These are phyloP conservation scores for Papiliotrema flavescens DNA, from an alignment of 1,284 basidiomycete species.

Conservation along the genomic window DNA sequence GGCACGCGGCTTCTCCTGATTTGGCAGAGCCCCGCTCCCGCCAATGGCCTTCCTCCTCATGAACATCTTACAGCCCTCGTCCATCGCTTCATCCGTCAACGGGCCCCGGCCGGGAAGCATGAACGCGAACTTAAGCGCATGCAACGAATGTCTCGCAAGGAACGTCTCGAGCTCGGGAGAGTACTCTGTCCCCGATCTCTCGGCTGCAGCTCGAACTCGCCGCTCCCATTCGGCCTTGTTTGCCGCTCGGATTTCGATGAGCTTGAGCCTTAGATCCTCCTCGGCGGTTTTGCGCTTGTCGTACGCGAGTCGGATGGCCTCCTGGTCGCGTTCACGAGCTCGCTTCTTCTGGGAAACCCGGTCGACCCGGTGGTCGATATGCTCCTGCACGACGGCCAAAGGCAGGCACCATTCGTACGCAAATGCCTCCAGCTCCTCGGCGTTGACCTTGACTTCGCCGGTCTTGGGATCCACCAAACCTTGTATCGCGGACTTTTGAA, in stretches of 20 bases:
- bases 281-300: background rate
- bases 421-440: slow-evolving; percentile 22
- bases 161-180: slow-evolving; percentile 23
- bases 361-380: slow-evolving; percentile 11
- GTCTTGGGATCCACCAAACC: slow-evolving; percentile 15
- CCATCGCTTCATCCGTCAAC: slow-evolving; percentile 13
- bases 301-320: background rate
- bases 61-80: slow-evolving; percentile 17
- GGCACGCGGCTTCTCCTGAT: background rate
- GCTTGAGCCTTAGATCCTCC: slow-evolving; percentile 22
- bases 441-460: slow-evolving; percentile 10
- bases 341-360: background rate
- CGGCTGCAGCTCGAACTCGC: slow-evolving; percentile 21
- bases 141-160: slow-evolving; percentile 17
- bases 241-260: slow-evolving; percentile 22
- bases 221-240: slow-evolving; percentile 26
- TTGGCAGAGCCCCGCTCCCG: background rate
- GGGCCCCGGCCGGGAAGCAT: background rate
- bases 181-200: slow-evolving; percentile 13
- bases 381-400: background rate
- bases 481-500: slow-evolving; percentile 30
- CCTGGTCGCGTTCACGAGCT: background rate
- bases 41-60: slow-evolving; percentile 4
- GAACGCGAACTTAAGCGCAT: background rate
- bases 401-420: slow-evolving; percentile 34